Percentiles rank a stretch among this genome's conserved stretches.
These are phyloP conservation scores for Macadamia integrifolia DNA, from an alignment of 164 flowering plant genomes.

Conservation along the genomic window DNA sequence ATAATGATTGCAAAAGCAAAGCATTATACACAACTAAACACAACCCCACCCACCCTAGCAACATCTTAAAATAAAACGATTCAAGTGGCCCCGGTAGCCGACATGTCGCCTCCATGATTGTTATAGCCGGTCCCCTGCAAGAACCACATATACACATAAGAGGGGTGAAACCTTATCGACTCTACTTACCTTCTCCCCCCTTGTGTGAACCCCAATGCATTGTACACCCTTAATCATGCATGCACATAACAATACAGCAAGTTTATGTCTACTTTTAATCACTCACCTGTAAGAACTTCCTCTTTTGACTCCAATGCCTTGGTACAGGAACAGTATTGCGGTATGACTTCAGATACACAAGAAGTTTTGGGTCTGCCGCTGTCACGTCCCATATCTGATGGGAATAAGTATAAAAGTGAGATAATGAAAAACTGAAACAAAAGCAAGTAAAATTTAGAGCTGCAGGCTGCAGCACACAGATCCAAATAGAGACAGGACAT, in stretches of 20 bases:
- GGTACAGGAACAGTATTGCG: conserved; percentile 81
- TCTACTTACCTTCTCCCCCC: conserved; percentile 51
- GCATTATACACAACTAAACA: conserved; percentile 43
- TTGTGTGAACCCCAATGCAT: conserved; percentile 29
- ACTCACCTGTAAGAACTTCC: conserved; percentile 88
- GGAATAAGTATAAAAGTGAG: not conserved
- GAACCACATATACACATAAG: conserved; percentile 94
- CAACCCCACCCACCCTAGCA: conserved; percentile 62
- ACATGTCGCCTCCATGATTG: conserved; percentile 79
- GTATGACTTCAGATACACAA: conserved; percentile 67
- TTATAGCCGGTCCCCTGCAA: conserved; percentile 96
- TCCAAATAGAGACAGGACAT: too few species aligned
- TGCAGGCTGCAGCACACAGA: too few species aligned
- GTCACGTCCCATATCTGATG: conserved; percentile 83
- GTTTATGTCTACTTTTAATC: conserved; percentile 6
- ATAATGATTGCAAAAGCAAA: conserved; percentile 23
- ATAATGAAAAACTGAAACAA: too few species aligned
- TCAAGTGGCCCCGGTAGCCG: conserved; percentile 54
- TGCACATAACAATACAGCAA: conserved; percentile 11
- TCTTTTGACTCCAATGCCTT: conserved; percentile 79
- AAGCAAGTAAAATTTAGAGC: too few species aligned
- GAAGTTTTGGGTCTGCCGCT: conserved; percentile 66
- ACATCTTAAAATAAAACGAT: conserved; percentile 38
- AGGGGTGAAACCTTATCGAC: conserved; percentile 58
- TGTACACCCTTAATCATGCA: conserved; percentile 30